Conservation (phyloP, 139 green algal species). For the Deuterostichococcus epilithicus region DNA sequence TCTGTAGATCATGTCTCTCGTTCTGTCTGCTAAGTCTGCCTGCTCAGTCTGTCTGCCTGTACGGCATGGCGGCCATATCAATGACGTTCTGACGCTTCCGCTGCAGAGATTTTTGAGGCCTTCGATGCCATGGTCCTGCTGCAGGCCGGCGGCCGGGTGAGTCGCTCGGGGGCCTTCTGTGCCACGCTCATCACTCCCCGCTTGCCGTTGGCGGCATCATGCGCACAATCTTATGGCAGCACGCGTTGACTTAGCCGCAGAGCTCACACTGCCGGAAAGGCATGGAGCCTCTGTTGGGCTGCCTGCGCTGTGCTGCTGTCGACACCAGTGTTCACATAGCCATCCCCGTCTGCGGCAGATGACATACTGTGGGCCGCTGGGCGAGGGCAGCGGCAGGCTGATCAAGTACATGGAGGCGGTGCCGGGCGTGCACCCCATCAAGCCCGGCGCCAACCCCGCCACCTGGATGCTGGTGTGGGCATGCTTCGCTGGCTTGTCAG, state of each 20-base stretch:
- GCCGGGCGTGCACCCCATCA: constrained; percentile 42
- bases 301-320: not conserved
- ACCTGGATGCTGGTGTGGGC: constrained; percentile 36
- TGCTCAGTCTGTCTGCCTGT: too few relatives aligned
- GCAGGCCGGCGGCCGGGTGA: constrained; percentile 52
- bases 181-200: not conserved
- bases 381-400: constrained; percentile 47
- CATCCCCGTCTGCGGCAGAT: constrained; percentile 22
- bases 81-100: too few relatives aligned
- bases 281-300: not conserved
- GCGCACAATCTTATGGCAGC: too few relatives aligned
- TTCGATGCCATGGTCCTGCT: constrained; percentile 78
- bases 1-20: too few relatives aligned
- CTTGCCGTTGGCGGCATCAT: not conserved
- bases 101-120: constrained; percentile 48
- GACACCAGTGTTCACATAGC: not conserved
- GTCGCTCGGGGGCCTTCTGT: not conserved
- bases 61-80: too few relatives aligned
- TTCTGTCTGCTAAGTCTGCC: too few relatives aligned
- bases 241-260: too few relatives aligned
- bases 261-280: too few relatives aligned
- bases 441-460: constrained; percentile 38
- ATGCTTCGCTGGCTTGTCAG: not conserved
- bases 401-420: constrained; percentile 58
- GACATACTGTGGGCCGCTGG: constrained; percentile 83